phyloP scores from a whole-genome alignment of 2,329 filamentous ascomycete species.

The Colletotrichum scovillei region DNA sequence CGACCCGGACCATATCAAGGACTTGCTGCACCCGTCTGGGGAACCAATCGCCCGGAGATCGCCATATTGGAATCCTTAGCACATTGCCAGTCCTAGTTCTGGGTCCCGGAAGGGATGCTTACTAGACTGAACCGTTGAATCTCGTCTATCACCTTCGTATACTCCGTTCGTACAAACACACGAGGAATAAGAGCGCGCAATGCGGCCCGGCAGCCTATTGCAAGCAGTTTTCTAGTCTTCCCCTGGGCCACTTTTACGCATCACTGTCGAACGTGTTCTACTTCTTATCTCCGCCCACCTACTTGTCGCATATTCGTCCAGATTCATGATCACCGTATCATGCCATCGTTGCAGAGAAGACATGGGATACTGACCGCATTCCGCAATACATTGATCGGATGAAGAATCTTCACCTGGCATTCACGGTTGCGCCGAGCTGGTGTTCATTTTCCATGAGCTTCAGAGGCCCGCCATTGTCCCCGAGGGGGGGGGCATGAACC shows the following conservation, averaged over 20 bases:
- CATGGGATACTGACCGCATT: background rate
- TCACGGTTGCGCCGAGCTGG: background rate
- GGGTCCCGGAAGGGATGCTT: background rate
- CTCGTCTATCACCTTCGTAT: background rate
- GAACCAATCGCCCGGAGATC: background rate
- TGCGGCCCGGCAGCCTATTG: conserved; percentile 2
- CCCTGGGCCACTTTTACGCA: background rate
- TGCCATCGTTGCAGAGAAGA: background rate
- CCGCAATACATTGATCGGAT: background rate
- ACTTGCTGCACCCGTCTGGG: background rate
- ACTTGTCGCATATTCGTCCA: background rate
- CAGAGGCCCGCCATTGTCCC: background rate
- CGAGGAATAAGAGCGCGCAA: background rate
- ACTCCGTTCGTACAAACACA: background rate
- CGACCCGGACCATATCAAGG: background rate
- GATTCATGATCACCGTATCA: background rate
- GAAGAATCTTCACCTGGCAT: background rate
- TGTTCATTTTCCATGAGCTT: background rate
- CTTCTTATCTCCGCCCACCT: background rate
- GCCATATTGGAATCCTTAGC: background rate
- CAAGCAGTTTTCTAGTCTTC: background rate
- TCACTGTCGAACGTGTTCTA: background rate
- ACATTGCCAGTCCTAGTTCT: background rate
- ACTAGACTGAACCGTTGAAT: background rate
- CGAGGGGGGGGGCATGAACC: background rate